phyloP scores from a whole-genome alignment of 2,329 filamentous ascomycete genomes.

The Colletotrichum chrysophilum region DNA sequence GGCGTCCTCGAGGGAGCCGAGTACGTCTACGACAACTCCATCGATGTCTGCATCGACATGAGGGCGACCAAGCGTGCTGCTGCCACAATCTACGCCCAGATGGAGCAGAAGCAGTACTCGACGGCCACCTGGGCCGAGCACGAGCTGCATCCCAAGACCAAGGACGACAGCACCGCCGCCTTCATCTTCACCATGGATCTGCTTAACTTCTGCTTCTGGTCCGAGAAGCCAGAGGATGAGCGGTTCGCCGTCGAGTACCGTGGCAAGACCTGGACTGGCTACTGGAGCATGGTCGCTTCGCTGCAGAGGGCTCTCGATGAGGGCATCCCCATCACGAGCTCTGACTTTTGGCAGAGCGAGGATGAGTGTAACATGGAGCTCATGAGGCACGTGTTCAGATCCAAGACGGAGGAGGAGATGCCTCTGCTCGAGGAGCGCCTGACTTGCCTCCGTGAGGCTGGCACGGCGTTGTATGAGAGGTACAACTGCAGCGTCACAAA shows the following conservation, averaged over 20 bases:
- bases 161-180: conserved; percentile 79
- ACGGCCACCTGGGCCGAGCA: conserved; percentile 87
- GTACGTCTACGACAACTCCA: conserved; percentile 88
- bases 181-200: conserved; percentile 99
- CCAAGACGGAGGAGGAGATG: conserved; percentile 84
- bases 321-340: conserved; percentile 87
- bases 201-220: conserved; percentile 98
- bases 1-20: conserved; percentile 83
- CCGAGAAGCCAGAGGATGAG: conserved; percentile 69
- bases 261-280: conserved; percentile 86
- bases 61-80: conserved; percentile 83
- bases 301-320: conserved; percentile 89
- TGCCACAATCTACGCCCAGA: conserved; percentile 76
- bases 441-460: conserved; percentile 81
- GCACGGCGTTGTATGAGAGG: conserved; percentile 75
- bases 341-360: conserved; percentile 84
- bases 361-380: conserved; percentile 77
- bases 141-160: conserved; percentile 84
- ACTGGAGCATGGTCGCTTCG: conserved; percentile 91
- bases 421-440: conserved; percentile 82
- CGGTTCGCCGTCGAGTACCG: conserved; percentile 85
- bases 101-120: conserved; percentile 85
- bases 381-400: conserved; percentile 81
- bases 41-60: conserved; percentile 91
- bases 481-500: conserved; percentile 78